Percentiles rank a stretch among this genome's conserved stretches.
phyloP scores from a whole-genome alignment of 2,329 filamentous ascomycete genomes.

The Alternaria gansuensis region DNA sequence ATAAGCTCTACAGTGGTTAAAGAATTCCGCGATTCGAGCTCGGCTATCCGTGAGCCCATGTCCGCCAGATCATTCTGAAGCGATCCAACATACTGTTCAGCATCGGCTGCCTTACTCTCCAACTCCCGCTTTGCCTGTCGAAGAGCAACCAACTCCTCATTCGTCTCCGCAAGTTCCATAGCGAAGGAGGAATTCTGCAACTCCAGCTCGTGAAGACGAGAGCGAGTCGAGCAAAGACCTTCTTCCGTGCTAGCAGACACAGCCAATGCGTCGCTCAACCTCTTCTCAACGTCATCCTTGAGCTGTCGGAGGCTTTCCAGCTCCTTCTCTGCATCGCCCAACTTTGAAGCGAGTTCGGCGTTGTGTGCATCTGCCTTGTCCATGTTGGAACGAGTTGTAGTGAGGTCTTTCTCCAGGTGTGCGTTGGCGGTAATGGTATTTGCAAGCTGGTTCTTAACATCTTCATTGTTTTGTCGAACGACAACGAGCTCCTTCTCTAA shows the following conservation, averaged over 20 bases:
- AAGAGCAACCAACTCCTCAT: conserved; percentile 25
- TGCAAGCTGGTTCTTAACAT: conserved; percentile 24
- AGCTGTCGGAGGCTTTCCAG: conserved; percentile 27
- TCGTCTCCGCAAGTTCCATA: conserved; percentile 10
- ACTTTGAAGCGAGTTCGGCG: conserved; percentile 20
- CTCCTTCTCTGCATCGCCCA: conserved; percentile 22
- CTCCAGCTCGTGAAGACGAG: conserved; percentile 14
- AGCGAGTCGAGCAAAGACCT: conserved; percentile 21
- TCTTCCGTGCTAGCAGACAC: conserved; percentile 14
- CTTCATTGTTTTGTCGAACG: conserved; percentile 22
- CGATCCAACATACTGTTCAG: conserved; percentile 12
- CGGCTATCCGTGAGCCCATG: conserved; percentile 24
- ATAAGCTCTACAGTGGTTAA: conserved; percentile 13
- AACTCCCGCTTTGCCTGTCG: conserved; percentile 27
- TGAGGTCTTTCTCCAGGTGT: conserved; percentile 33
- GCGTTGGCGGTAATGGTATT: conserved; percentile 17
- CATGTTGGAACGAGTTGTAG: conserved; percentile 22
- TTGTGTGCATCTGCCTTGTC: conserved; percentile 27
- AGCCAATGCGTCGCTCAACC: conserved; percentile 16
- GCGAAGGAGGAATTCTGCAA: conserved; percentile 18
- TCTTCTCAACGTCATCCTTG: conserved; percentile 24
- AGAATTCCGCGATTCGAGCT: conserved; percentile 20
- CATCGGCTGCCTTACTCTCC: conserved; percentile 21
- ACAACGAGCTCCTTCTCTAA: conserved; percentile 35
- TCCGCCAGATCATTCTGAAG: conserved; percentile 31